Conservation (phyloP, 2,329 filamentous ascomycete species). For the Lizonia empirigonia region DNA sequence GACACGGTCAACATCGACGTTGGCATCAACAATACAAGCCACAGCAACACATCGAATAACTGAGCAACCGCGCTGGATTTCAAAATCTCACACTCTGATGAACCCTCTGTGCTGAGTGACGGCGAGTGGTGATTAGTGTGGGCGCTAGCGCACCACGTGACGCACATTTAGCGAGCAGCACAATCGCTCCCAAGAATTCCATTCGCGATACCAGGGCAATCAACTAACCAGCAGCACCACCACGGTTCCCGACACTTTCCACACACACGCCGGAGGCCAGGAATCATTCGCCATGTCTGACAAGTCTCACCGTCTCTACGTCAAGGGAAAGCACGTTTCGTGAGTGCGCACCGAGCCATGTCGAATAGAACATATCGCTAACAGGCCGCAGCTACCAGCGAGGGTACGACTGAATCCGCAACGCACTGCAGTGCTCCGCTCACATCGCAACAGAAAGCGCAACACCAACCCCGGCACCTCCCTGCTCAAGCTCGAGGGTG, state of each 20-base stretch:
- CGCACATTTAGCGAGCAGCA: neutral
- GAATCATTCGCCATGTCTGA: constrained; percentile 47
- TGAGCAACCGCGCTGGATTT: no score
- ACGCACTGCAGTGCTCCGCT: constrained; percentile 19
- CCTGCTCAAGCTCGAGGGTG: constrained; percentile 98
- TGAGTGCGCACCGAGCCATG: constrained; percentile 70
- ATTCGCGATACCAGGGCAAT: constrained; percentile 13
- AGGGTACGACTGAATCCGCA: constrained; percentile 48
- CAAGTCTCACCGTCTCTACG: constrained; percentile 49
- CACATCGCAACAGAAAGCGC: constrained; percentile 66
- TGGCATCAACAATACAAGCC: no score
- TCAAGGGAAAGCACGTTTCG: constrained; percentile 84
- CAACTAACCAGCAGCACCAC: constrained; percentile 43
- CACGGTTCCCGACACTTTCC: constrained; percentile 36
- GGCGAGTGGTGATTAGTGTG: neutral
- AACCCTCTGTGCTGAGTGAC: no score
- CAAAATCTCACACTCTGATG: no score
- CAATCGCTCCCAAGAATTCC: neutral
- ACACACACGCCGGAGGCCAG: constrained; percentile 35
- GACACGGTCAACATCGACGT: no score
- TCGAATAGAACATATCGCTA: constrained; percentile 52
- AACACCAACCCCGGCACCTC: constrained; percentile 86
- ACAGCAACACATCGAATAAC: no score
- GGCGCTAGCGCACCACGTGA: neutral
- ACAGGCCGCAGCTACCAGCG: constrained; percentile 72